These are phyloP conservation scores for Sporothrix brunneoviolacea DNA, from an alignment of 2,329 filamentous ascomycete genomes.

Conservation along the genomic window DNA sequence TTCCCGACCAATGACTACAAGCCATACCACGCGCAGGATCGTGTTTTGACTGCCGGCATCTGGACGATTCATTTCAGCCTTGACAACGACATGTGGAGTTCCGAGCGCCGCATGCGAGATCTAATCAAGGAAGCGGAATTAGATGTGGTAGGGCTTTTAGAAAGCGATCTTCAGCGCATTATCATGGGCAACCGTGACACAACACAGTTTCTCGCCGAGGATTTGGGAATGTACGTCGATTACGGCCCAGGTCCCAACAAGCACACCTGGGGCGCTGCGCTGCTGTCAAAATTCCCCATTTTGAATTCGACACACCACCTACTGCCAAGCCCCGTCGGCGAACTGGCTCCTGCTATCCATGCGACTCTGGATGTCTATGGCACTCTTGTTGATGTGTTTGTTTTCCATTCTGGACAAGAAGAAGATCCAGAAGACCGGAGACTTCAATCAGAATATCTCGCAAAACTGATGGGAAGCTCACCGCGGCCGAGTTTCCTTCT, in stretches of 20 bases:
- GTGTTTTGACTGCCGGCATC: constrained; percentile 86
- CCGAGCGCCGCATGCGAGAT: constrained; percentile 87
- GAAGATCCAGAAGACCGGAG: constrained; percentile 90
- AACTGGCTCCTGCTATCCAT: constrained; percentile 91
- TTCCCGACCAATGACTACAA: constrained; percentile 90
- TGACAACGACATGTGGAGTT: constrained; percentile 98
- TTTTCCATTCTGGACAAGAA: constrained; percentile 98
- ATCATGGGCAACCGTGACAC: constrained; percentile 99
- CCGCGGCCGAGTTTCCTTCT: constrained; percentile 76
- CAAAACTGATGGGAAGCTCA: constrained; percentile 79
- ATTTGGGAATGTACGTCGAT: constrained; percentile 97
- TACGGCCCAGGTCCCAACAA: constrained; percentile 97
- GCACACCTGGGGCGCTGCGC: constrained; percentile 91
- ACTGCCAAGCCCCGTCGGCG: constrained; percentile 85
- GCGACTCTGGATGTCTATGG: constrained; percentile 95
- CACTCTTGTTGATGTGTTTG: constrained; percentile 83
- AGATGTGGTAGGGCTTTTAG: constrained; percentile 92
- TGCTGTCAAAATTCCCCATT: constrained; percentile 93
- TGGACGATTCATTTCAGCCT: constrained; percentile 99
- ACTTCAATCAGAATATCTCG: constrained; percentile 77
- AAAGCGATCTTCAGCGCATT: constrained; percentile 90
- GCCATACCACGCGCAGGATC: constrained; percentile 81
- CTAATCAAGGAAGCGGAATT: constrained; percentile 89
- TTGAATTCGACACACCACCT: constrained; percentile 95
- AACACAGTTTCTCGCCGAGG: constrained; percentile 90